A percentile compares a stretch with the other conserved stretches of the same genome.
Conservation (phyloP, 805 yeast genomes). For the Jamesozyma lodderae region DNA sequence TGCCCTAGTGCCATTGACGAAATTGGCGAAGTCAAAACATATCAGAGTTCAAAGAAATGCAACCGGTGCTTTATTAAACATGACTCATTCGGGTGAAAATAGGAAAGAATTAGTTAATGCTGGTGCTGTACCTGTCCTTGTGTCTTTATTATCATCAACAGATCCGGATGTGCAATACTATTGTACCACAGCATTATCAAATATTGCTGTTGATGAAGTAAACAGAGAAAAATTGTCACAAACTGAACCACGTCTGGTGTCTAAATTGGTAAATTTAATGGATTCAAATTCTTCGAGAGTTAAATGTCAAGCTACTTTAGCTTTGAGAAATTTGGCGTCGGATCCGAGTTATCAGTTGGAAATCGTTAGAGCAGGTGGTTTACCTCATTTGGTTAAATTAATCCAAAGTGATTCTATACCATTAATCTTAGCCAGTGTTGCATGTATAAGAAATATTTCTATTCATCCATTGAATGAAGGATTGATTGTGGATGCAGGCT, state of each 20-base stretch:
- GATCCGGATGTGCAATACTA: slow-evolving; percentile 98
- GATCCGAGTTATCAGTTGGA: slow-evolving; percentile 94
- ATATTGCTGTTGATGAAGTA: slow-evolving; percentile 91
- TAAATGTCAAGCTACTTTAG: slow-evolving; percentile 97
- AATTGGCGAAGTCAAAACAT: slow-evolving; percentile 88
- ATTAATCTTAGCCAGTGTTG: slow-evolving; percentile 90
- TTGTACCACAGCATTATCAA: slow-evolving; percentile 94
- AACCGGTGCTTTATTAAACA: slow-evolving; percentile 92
- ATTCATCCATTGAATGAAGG: slow-evolving; percentile 96
- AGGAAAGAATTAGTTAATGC: slow-evolving; percentile 95
- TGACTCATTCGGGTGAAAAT: slow-evolving; percentile 96
- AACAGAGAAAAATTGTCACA: slow-evolving; percentile 83
- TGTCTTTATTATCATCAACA: slow-evolving; percentile 68
- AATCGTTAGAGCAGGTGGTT: slow-evolving; percentile 90
- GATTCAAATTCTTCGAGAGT: slow-evolving; percentile 89
- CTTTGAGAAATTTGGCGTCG: slow-evolving; percentile 89
- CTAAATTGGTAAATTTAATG: slow-evolving; percentile 83
- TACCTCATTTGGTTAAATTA: slow-evolving; percentile 84
- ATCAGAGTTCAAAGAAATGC: slow-evolving; percentile 96
- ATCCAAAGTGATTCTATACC: slow-evolving; percentile 88
- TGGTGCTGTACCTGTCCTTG: slow-evolving; percentile 95
- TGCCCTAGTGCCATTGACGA: slow-evolving; percentile 88
- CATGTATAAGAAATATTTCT: slow-evolving; percentile 94
- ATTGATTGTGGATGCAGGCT: slow-evolving; percentile 92
- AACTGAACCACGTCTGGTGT: slow-evolving; percentile 86